These are phyloP conservation scores for Penicillium goetzii DNA, from an alignment of 495 filamentous ascomycete genomes.

Conservation along the genomic window DNA sequence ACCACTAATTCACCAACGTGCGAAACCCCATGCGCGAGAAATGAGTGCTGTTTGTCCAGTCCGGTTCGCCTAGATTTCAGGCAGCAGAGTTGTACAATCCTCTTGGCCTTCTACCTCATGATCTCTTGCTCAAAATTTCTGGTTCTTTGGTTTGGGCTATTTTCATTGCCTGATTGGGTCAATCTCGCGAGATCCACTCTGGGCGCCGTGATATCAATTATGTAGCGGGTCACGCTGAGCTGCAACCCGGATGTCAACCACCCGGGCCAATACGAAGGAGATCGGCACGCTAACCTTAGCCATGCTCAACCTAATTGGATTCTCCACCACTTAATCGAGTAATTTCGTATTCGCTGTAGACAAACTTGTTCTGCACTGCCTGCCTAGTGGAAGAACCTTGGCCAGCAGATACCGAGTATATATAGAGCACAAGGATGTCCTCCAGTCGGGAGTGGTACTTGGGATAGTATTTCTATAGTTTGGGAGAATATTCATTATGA, in stretches of 20 bases:
- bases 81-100: too few relatives aligned
- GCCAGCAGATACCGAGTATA: not conserved
- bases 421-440: not conserved
- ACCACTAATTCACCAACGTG: not conserved
- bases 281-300: conserved; percentile 9
- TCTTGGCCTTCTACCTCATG: not conserved
- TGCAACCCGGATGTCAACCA: too few relatives aligned
- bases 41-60: not conserved
- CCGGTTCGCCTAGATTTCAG: not conserved
- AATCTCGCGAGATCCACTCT: conserved; percentile 12
- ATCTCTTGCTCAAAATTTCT: not conserved
- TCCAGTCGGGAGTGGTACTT: not conserved
- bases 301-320: not conserved
- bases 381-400: not conserved
- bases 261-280: conserved; percentile 16
- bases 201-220: conserved; percentile 6
- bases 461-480: not conserved
- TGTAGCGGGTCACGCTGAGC: too few relatives aligned
- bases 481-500: conserved; percentile 3
- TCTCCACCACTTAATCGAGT: conserved; percentile 4
- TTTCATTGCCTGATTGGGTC: conserved; percentile 16
- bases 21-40: not conserved
- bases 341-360: conserved; percentile 16
- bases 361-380: not conserved
- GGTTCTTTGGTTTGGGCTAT: not conserved